Evolutionary conservation across 2,329 filamentous ascomycete species (phyloP), one percentile per base, ranked within the genome.

Genomic region (Trichoderma koningiopsis): DNA sequence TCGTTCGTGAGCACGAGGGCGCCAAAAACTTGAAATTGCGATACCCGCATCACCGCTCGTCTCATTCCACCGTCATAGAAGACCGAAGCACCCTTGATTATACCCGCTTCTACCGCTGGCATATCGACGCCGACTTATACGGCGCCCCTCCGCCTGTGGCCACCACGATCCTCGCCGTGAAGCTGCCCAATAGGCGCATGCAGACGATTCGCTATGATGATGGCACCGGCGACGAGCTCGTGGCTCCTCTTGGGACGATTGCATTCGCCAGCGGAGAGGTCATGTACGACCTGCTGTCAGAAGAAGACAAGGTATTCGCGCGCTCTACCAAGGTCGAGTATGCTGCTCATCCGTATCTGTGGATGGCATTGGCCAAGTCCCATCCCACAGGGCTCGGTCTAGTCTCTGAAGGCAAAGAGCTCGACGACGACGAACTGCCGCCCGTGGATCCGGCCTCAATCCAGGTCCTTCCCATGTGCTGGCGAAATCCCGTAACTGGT

Each of bases 171-270:
- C 29, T 68, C 4, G 55, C 43, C 22, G 29, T 60, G 1, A 35
- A 33, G 5, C 22, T 60, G 3, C 65, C 56, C 13, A 53, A 22
- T 31, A 60, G 56, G n/a, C 43, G 56, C 11, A 37, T 58, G 43
- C 55, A 60, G 10, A 60, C 43, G 47, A 49, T 59, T 24, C 65
- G 43, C 6, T 60, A 53, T 22, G 65, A 53, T 11, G 65, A 60
- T 5, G 31, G 43, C 37, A 55, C 64, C 3, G 65, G 65, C 1
- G 57, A 55, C 1, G 27, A 31, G 24, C 37, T 61, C 0, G 2
- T 7, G 0, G 33, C 49, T 31, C 52, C 37, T n/a, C 53, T 57
- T 11, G 53, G 52, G 1, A 47, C 53, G 5, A 47, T 66, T 11
- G 35, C 53, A 8, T 57, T 65, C 24, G 52, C 52, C 5, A 56